phyloP scores from a whole-genome alignment of 129 eudicot species.

The Escallonia rubra region DNA sequence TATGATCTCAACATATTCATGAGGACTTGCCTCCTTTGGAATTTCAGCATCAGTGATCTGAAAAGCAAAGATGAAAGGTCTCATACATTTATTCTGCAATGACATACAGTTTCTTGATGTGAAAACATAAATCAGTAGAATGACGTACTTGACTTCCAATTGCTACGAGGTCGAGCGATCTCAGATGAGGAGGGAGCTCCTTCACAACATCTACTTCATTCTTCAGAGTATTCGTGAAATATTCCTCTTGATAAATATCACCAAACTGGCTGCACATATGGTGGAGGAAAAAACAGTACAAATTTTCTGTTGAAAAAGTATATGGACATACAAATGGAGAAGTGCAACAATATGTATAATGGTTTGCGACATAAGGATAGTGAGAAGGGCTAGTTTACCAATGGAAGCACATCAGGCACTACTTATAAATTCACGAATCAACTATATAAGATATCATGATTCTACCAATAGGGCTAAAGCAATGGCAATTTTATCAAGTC shows the following conservation, averaged over 20 bases:
- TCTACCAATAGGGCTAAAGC: too few relatives aligned
- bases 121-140: neutral
- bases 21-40: constrained; percentile 73
- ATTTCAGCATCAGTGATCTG: constrained; percentile 92
- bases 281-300: neutral
- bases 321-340: too few relatives aligned
- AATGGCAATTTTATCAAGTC: too few relatives aligned
- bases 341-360: too few relatives aligned
- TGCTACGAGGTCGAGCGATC: constrained; percentile 62
- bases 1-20: constrained; percentile 48
- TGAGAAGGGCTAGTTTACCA: too few relatives aligned
- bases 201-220: constrained; percentile 65
- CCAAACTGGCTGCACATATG: constrained; percentile 73
- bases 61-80: constrained; percentile 17
- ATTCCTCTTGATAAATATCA: constrained; percentile 88
- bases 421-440: neutral
- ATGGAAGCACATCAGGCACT: neutral
- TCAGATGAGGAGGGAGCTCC: constrained; percentile 64
- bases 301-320: too few relatives aligned
- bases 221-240: constrained; percentile 53
- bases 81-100: neutral
- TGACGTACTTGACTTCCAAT: constrained; percentile 75
- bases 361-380: too few relatives aligned
- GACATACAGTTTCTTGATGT: neutral
- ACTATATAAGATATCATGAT: too few relatives aligned